Conservation (phyloP, 2,329 filamentous ascomycete species). For the Pyrenochaeta sp. region DNA sequence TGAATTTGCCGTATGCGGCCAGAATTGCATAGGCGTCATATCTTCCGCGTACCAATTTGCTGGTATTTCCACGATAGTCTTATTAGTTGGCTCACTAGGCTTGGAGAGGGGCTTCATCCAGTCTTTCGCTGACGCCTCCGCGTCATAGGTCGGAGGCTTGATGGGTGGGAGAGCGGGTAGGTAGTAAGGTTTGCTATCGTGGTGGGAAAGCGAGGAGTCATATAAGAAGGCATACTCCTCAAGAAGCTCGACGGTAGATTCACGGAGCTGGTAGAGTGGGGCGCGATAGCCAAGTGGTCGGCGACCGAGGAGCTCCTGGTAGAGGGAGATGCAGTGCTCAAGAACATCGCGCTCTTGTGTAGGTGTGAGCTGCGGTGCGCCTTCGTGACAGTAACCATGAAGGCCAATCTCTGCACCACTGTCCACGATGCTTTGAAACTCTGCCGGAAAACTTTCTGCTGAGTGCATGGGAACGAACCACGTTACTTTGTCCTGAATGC, state of each 20-base stretch:
- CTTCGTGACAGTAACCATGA: constrained; percentile 61
- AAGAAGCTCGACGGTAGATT: constrained; percentile 58
- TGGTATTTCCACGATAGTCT: constrained; percentile 58
- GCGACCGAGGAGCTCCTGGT: constrained; percentile 55
- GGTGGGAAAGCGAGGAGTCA: constrained; percentile 60
- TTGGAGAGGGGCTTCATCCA: constrained; percentile 57
- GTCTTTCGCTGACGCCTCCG: constrained; percentile 44
- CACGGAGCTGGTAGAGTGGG: constrained; percentile 61
- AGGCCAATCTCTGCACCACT: constrained; percentile 63
- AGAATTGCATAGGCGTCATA: constrained; percentile 60
- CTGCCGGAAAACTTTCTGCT: constrained; percentile 64
- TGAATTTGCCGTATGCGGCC: constrained; percentile 59
- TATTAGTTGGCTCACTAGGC: constrained; percentile 28
- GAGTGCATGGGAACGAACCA: constrained; percentile 70
- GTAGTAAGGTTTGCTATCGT: constrained; percentile 61
- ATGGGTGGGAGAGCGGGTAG: constrained; percentile 55
- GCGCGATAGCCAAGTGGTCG: constrained; percentile 61
- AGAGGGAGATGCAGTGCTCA: constrained; percentile 57
- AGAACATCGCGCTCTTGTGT: constrained; percentile 61
- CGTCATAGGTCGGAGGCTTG: constrained; percentile 51
- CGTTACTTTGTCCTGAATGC: constrained; percentile 62
- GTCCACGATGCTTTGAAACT: constrained; percentile 60
- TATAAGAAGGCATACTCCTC: constrained; percentile 61
- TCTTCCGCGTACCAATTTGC: constrained; percentile 63
- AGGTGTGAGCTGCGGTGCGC: constrained; percentile 56